Conservation (phyloP, 768 basidiomycete species). For the Kwoniella mangroviensis region DNA sequence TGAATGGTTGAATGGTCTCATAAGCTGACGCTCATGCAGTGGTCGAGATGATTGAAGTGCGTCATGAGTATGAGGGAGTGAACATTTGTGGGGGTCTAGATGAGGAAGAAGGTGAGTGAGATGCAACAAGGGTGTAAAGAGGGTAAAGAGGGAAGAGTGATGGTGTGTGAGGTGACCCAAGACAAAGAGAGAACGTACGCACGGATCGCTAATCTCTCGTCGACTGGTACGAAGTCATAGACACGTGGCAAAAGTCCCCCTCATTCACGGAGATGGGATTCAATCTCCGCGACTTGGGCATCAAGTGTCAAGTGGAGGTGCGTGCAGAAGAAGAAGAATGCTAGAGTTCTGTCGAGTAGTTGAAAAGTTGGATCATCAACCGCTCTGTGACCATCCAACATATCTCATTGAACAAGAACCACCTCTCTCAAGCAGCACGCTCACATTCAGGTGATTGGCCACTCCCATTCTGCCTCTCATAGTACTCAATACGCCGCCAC, state of each 20-base stretch:
- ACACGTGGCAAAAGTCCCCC: background rate
- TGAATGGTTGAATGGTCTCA: constrained; percentile 1
- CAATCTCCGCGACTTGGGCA: background rate
- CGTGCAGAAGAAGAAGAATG: too few relatives aligned
- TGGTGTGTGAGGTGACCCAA: background rate
- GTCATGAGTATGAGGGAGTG: constrained; percentile 11
- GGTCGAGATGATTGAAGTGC: background rate
- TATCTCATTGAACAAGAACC: too few relatives aligned
- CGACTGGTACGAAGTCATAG: background rate
- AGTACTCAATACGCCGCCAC: background rate
- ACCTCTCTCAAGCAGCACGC: too few relatives aligned
- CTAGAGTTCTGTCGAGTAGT: background rate
- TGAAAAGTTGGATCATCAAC: too few relatives aligned
- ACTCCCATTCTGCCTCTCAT: too few relatives aligned
- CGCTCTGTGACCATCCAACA: too few relatives aligned
- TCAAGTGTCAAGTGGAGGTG: background rate
- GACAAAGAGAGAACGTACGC: background rate
- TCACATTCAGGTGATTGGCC: too few relatives aligned
- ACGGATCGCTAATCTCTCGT: background rate
- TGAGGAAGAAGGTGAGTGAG: background rate
- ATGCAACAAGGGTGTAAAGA: background rate
- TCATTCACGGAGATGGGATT: background rate
- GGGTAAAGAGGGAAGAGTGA: background rate
- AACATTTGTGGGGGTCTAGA: background rate
- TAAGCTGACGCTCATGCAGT: constrained; percentile 3